Base-by-base conservation (phyloP, 345 rosid species). In the Carallia brachiata region DNA sequence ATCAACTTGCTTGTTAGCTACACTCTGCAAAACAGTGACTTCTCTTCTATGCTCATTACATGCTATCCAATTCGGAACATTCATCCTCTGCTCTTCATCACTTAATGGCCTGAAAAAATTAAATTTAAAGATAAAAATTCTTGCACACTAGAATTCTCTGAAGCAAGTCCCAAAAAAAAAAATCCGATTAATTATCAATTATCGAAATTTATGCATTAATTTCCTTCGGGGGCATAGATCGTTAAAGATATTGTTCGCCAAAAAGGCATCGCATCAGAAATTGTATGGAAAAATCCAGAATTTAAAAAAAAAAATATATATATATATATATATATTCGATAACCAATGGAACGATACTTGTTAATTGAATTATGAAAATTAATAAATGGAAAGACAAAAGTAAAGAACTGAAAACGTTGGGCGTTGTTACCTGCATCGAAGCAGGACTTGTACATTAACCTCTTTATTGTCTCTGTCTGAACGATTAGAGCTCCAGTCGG, bases 381-480 rank as follows among this genome's bases (percentile, higher is more conserved):
- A 12, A 2, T 44, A 44, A 12, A 12, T 44, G 50, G 50, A 12
- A 12, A 44, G 50, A 44, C 16, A 44, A 44, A 13, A 44, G 50
- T 44, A 10, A 12, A 12, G 17, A 12, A 44, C 23, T 23, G 23
- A 23, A 23, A 23, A 23, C 23, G 23, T 23, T 23, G 23, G 23
- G 23, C 23, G 23, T 23, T 23, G 23, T 44, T 44, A 44, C 90
- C 92, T 83, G 91, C 97, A 91, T 58, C 98, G 67, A 1, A 90
- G 88, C 61, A 94, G 75, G 19, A 94, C 98, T 77, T 94, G 98
- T 52, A 94, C 93, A 62, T 94, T 91, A 47, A 90, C 83, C 66
- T 94, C 98, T 80, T 81, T 91, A 12, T 79, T 91, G 12, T 87
- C 95, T 78, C 84, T 84, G 17, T 94, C 97, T 27, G 75, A 89